Evolutionary conservation across 208 protist genomes (phyloP), one percentile per base, ranked within the genome.

Genomic region (Leishmania amazonensis): DNA sequence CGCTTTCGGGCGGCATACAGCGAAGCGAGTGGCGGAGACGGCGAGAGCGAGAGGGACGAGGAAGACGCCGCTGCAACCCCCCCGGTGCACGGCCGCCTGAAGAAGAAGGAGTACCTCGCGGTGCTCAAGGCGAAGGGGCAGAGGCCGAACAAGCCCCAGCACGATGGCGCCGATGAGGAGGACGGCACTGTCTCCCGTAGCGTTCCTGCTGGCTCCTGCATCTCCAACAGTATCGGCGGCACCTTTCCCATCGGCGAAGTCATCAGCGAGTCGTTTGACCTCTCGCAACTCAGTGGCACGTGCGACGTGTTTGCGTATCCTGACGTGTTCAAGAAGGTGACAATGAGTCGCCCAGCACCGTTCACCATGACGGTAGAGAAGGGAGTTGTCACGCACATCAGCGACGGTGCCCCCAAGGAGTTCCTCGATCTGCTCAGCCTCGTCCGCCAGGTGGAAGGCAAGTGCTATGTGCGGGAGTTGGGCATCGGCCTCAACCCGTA

Each of bases 221-320:
- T 96, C 49, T 88, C 84, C 51, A 93, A 85, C 78, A 96, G 93
- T 81, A 96, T 97, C 85, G 95, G 95, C 60, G 95, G 95, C 57
- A 97, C 95, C 42, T 98, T 97, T 80, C 95, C 94, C 21, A 94
- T 97, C 77, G 95, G 95, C 28, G 95, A 98, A 79, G 94, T 97
- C 62, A 97, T 98, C 88, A 95, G 86, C 79, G 95, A 98, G 84
- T 93, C 93, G 21, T 94, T 93, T 75, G 91, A 97, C 75, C 88
- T 98, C 28, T 92, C 91, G 19, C 81, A 89, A 79, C 91, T 98
- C 49, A 95, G 88, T 82, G 95, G 95, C 31, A 87, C 78, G 38
- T 96, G 91, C 71, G 81, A 88, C 75, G 88, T 98, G 51, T 97
- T 97, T 81, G 95, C 94, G 45, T 98, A 94, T 79, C 95, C 95